A percentile compares a stretch with the other conserved stretches of the same genome.
These are phyloP conservation scores for Prunus campanulata DNA, from an alignment of 306 rosid species.

Conservation along the genomic window DNA sequence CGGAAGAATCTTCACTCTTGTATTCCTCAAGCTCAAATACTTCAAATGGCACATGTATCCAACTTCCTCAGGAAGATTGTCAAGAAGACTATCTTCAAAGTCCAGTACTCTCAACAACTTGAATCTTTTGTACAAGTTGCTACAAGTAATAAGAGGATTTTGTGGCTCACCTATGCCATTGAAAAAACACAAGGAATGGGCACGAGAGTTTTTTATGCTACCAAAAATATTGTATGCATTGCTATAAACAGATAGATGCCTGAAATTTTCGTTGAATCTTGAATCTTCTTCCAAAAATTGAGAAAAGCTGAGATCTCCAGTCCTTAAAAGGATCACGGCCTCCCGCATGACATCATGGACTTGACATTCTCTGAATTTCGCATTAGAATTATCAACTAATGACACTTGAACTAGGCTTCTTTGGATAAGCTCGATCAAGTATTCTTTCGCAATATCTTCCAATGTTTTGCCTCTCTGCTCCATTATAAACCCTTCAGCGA, in stretches of 20 bases:
- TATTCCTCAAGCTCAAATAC: conserved; percentile 16
- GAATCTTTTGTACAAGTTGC: neutral
- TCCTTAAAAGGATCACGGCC: neutral
- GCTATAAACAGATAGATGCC: neutral
- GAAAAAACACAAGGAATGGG: too few relatives aligned
- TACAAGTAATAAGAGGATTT: neutral
- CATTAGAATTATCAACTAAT: neutral
- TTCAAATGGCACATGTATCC: conserved; percentile 9
- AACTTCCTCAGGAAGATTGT: neutral
- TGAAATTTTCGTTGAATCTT: neutral
- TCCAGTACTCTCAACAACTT: conserved; percentile 15
- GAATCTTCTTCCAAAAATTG: neutral
- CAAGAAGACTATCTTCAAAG: conserved; percentile 13
- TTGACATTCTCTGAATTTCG: neutral
- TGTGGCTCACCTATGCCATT: neutral
- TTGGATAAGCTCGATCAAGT: neutral
- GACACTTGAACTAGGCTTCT: neutral
- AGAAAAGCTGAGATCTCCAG: neutral
- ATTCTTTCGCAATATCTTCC: conserved; percentile 12
- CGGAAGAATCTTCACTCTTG: conserved; percentile 15
- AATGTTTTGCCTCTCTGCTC: neutral
- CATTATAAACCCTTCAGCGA: neutral
- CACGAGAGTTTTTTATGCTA: too few relatives aligned
- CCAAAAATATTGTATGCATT: neutral
- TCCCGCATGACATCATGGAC: conserved; percentile 11